Base-by-base conservation (phyloP, 306 rosid genomes). In the Pterocarpus macrocarpus region DNA sequence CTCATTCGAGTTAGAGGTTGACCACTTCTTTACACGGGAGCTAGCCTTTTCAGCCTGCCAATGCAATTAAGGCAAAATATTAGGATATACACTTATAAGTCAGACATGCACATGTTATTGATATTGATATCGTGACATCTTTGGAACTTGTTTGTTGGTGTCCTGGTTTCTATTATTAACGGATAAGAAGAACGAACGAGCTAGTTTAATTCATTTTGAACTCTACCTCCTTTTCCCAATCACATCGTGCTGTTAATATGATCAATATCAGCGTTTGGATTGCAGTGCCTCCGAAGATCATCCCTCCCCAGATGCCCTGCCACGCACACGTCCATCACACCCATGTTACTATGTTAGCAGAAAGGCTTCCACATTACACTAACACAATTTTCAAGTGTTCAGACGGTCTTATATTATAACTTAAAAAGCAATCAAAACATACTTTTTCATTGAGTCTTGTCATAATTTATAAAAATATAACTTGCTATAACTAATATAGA, bases 291-390 rank as follows among this genome's bases (percentile, higher is more conserved):
- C 97, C 97, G 0, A 91, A 86, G n/a, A 93, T 88, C 97, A 93
- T 91, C 10, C 96, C 94, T 28, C 90, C 90, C 97, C 97, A 92
- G 1, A 91, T 82, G 30, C 94, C 97, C 95, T 92, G 85, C 35
- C 57, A 33, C 47, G 28, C 57, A 0, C 9, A 68, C 7, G 45
- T 71, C 0, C 28, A 22, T 1, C 28, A 22, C 28, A 22, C 28
- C 28, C 28, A 22, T 22, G 28, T 22, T 22, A 22, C 28, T 22
- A 22, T 22, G 28, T 22, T 53, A 53, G 30, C 45, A 47, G 7
- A 12, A 1, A 22, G 11, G 1, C 43, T 75, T 59, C 4, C 17
- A 44, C 32, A 77, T 8, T 58, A 33, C 45, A 22, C 28, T 22
- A 22, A 22, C 28, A 22, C 28, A 22, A 22, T 22, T 22, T 0